Evolutionary conservation across 148 eudicot genomes (phyloP), one percentile per base, ranked within the genome.

Genomic region (Limonium bicolor): DNA sequence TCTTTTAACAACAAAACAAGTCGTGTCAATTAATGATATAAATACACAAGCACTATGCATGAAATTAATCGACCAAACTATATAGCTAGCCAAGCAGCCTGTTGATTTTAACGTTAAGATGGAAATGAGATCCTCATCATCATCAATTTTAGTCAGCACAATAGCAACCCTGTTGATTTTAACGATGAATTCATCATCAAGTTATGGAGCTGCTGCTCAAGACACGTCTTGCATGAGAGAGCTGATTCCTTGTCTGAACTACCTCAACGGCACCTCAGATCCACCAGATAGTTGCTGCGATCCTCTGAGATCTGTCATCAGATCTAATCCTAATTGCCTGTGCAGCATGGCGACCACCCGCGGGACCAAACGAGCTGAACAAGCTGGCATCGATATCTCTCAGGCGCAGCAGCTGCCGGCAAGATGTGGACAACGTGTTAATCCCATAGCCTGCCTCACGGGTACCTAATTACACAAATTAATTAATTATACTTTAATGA

Each of bases 401-500:
- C 45, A 64, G 42, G 94, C 74, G 5, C 74, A 75, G 48, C 42
- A 53, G 30, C 56, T 80, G 54, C 92, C 80, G 10, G 92, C 47
- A 16, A 60, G 80, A 54, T 80, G 84, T 38, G 80, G 80, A 0
- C 66, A 56, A 30, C 92, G 41, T 58, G 78, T 76, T 35, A 73
- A 76, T 54, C 84, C 80, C 4, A 50, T 80, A 17, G 66, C 76
- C 4, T 76, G 84, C 48, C 62, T 80, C 21, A 52, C 51, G 27
- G 69, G 62, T 66, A 50, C 21, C 5, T 9, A 12, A 6, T 13
- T 1, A 33, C 36, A 4, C n/a, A n/a, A n/a, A n/a, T n/a, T n/a
- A n/a, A n/a, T n/a, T n/a, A n/a, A n/a, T n/a, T n/a, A n/a, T n/a
- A n/a, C n/a, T n/a, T n/a, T n/a, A n/a, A n/a, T n/a, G n/a, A n/a